These are phyloP conservation scores for Ascoidea tarda DNA, from an alignment of 805 yeast species.

Conservation along the genomic window DNA sequence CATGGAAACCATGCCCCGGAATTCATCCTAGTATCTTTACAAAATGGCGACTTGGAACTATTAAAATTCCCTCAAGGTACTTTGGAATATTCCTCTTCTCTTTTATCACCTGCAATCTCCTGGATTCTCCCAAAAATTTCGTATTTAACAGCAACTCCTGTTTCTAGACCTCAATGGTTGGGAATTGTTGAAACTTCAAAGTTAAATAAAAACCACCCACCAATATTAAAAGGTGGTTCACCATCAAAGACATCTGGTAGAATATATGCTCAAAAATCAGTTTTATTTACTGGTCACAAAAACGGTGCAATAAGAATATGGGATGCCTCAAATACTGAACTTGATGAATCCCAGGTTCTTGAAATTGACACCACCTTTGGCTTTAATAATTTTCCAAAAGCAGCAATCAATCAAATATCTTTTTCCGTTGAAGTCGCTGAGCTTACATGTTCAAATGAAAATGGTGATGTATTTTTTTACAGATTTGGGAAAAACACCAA, in stretches of 20 bases:
- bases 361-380: slow-evolving; percentile 43
- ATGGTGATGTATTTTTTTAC: slow-evolving; percentile 67
- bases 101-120: slow-evolving; percentile 71
- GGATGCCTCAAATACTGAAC: slow-evolving; percentile 71
- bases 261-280: slow-evolving; percentile 35
- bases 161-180: slow-evolving; percentile 58
- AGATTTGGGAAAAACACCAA: slow-evolving; percentile 45
- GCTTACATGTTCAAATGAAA: slow-evolving; percentile 47
- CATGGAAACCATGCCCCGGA: slow-evolving; percentile 70
- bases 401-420: slow-evolving; percentile 43
- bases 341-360: slow-evolving; percentile 41
- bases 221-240: slow-evolving; percentile 68
- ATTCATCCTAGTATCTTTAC: slow-evolving; percentile 41
- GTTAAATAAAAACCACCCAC: slow-evolving; percentile 1
- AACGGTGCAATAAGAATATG: slow-evolving; percentile 74
- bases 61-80: slow-evolving; percentile 43
- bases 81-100: slow-evolving; percentile 33
- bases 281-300: slow-evolving; percentile 72
- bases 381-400: slow-evolving; percentile 25
- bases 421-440: slow-evolving; percentile 72
- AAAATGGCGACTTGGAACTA: slow-evolving; percentile 52
- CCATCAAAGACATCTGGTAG: slow-evolving; percentile 39
- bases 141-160: slow-evolving; percentile 35
- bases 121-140: slow-evolving; percentile 68
- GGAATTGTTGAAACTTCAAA: slow-evolving; percentile 42